A percentile compares a stretch with the other conserved stretches of the same genome.
These are phyloP conservation scores for Amaranthus hypochondriacus DNA, from an alignment of 148 eudicot genomes.

Conservation along the genomic window DNA sequence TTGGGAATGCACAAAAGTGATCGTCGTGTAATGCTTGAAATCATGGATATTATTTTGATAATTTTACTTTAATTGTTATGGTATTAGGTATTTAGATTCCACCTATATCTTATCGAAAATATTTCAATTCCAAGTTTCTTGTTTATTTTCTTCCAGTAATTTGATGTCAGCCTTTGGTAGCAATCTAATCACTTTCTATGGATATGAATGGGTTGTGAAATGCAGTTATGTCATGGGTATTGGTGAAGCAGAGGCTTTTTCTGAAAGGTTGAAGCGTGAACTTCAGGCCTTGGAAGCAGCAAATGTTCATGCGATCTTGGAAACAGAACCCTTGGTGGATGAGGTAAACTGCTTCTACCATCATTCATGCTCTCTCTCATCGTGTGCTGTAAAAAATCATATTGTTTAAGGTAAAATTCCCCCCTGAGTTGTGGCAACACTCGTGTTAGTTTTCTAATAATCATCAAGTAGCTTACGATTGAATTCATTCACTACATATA, in stretches of 20 bases:
- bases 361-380: not conserved
- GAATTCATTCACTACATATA: not conserved
- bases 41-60: not conserved
- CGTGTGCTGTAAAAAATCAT: not conserved
- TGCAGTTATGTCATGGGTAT: slow-evolving; percentile 96
- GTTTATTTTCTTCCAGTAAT: not conserved
- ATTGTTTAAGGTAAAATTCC: not conserved
- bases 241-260: slow-evolving; percentile 98
- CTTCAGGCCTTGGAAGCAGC: slow-evolving; percentile 99
- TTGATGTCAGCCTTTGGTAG: not conserved
- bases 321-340: slow-evolving; percentile 72
- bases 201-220: slow-evolving; percentile 8
- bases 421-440: not conserved
- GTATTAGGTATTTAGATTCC: not conserved
- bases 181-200: slow-evolving; percentile 2
- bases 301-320: slow-evolving; percentile 96
- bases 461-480: not conserved
- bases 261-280: slow-evolving; percentile 93
- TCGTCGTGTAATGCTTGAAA: too few relatives aligned
- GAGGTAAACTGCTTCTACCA: slow-evolving; percentile 47
- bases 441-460: not conserved
- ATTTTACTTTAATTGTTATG: not conserved
- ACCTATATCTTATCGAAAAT: not conserved
- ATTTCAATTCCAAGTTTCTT: not conserved
- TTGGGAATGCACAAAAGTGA: too few relatives aligned